A percentile compares a stretch with the other conserved stretches of the same genome.
Conservation (phyloP, 225 moss, liverwort and hornwort genomes). For the Bryum argenteum region DNA sequence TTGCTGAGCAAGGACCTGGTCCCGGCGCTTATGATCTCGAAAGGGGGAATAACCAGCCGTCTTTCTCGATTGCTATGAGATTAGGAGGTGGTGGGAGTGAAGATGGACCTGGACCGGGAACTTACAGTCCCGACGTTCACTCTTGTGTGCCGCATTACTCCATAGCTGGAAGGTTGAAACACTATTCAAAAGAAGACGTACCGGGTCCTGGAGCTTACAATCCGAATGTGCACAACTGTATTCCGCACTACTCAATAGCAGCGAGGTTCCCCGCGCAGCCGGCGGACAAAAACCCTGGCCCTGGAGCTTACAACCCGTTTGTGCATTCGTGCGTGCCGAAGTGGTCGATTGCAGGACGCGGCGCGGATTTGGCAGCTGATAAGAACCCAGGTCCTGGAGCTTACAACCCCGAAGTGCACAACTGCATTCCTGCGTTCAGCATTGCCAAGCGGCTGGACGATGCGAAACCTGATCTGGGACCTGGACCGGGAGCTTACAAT, state of each 20-base stretch:
- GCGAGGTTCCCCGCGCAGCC: conserved; percentile 9
- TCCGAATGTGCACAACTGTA: conserved; percentile 29
- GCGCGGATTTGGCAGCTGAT: background rate
- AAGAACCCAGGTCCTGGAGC: conserved; percentile 37
- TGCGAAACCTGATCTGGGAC: conserved; percentile 21
- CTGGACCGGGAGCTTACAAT: conserved; percentile 55
- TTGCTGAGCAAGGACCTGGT: conserved; percentile 30
- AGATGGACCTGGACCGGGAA: conserved; percentile 41
- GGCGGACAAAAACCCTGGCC: conserved; percentile 35
- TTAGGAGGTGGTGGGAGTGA: conserved; percentile 21
- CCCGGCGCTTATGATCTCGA: conserved; percentile 48
- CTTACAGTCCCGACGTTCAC: conserved; percentile 14
- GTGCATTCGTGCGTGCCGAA: conserved; percentile 32
- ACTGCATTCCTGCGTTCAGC: conserved; percentile 46
- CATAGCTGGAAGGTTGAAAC: conserved; percentile 28
- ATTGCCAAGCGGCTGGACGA: conserved; percentile 42
- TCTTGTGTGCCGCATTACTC: conserved; percentile 32
- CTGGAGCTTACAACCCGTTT: conserved; percentile 33
- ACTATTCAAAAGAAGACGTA: background rate
- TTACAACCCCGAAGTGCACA: conserved; percentile 25
- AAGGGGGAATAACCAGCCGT: conserved; percentile 24
- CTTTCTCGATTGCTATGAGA: conserved; percentile 40
- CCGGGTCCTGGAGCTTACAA: conserved; percentile 48
- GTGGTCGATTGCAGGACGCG: conserved; percentile 29
- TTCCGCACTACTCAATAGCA: conserved; percentile 39